Conservation (phyloP, 2,329 filamentous ascomycete genomes). For the Hymenoscyphus infarciens region DNA sequence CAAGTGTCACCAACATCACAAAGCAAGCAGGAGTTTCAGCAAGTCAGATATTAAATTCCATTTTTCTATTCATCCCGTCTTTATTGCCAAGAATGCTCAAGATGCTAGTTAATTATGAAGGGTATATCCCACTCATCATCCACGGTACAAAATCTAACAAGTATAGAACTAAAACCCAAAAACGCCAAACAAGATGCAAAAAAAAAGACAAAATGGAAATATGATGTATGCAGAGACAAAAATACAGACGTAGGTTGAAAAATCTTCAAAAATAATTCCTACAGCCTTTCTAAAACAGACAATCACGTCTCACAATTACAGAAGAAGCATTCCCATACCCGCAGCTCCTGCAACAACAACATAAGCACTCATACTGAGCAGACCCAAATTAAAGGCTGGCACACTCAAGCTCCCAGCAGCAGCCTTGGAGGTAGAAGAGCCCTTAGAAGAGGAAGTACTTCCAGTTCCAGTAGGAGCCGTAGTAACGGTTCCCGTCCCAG, state of each 20-base stretch:
- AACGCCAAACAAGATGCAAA: background rate
- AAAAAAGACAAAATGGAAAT: background rate
- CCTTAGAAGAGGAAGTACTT: slow-evolving; percentile 18
- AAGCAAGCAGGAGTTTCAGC: too few species aligned
- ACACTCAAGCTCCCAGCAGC: slow-evolving; percentile 38
- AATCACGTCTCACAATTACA: slow-evolving; percentile 38
- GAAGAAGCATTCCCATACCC: slow-evolving; percentile 51
- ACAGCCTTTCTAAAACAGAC: background rate
- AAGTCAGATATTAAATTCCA: too few species aligned
- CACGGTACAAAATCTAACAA: too few species aligned
- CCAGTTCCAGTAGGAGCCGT: slow-evolving; percentile 40
- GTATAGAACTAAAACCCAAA: too few species aligned
- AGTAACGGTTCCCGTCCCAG: slow-evolving; percentile 55
- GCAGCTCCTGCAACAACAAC: slow-evolving; percentile 46
- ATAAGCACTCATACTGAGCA: slow-evolving; percentile 47
- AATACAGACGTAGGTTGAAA: background rate
- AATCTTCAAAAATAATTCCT: background rate
- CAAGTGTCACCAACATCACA: too few species aligned
- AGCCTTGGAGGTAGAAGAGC: slow-evolving; percentile 36
- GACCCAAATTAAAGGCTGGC: slow-evolving; percentile 43
- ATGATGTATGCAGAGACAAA: background rate
- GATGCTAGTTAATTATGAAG: too few species aligned
- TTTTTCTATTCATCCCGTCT: too few species aligned
- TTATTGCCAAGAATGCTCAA: too few species aligned
- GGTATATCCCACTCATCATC: too few species aligned